These are phyloP conservation scores for Penicillium coffeae DNA, from an alignment of 495 filamentous ascomycete species.

Conservation along the genomic window DNA sequence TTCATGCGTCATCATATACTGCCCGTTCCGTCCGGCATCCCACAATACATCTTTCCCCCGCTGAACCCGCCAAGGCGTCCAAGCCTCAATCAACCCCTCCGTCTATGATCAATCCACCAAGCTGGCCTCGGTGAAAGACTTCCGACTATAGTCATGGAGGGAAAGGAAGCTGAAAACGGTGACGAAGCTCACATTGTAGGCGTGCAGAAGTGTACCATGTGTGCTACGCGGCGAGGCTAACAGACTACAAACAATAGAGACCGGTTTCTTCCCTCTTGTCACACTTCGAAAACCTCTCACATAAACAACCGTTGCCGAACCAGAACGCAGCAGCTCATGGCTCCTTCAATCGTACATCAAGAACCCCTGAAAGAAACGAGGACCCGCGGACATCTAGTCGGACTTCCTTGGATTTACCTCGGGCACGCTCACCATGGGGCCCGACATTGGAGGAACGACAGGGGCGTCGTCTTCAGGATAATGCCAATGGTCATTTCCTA, in stretches of 20 bases:
- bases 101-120: constrained; percentile 32
- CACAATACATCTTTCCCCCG: background rate
- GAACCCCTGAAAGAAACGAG: constrained; percentile 38
- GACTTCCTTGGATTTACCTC: constrained; percentile 52
- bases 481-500: constrained; percentile 20
- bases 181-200: constrained; percentile 49
- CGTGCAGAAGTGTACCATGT: constrained; percentile 13
- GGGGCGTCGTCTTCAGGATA: constrained; percentile 13
- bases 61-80: background rate
- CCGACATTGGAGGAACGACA: constrained; percentile 29
- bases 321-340: constrained; percentile 29
- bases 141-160: constrained; percentile 38
- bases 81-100: constrained; percentile 6
- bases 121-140: constrained; percentile 22
- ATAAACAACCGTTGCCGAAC: constrained; percentile 38
- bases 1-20: background rate
- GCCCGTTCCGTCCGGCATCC: background rate
- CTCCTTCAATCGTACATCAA: constrained; percentile 30
- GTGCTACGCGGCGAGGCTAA: constrained; percentile 17
- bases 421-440: constrained; percentile 39
- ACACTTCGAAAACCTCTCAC: constrained; percentile 84
- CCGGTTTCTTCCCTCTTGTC: constrained; percentile 90
- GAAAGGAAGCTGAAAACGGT: constrained; percentile 34
- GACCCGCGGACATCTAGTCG: constrained; percentile 44
- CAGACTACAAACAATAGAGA: constrained; percentile 34